Conservation (phyloP, 331 rosid species). For the Malus hybrid region DNA sequence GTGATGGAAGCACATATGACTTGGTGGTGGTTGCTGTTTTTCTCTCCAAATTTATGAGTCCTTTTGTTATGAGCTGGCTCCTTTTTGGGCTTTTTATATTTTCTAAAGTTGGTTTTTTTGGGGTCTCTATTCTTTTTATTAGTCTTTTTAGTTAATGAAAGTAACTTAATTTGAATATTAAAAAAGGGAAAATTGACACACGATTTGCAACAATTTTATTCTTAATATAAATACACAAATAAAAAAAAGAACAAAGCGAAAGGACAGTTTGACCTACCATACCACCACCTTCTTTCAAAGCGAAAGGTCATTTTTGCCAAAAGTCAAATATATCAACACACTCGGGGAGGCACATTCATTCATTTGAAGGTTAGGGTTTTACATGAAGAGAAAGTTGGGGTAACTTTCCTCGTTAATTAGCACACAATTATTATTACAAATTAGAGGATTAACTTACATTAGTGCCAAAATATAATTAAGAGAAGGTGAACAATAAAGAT, state of each 20-base stretch:
- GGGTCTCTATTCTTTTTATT: too few relatives aligned
- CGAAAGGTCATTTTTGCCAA: too few relatives aligned
- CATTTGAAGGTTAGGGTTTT: too few relatives aligned
- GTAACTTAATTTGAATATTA: too few relatives aligned
- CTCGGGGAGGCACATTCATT: background rate
- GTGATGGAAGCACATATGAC: too few relatives aligned
- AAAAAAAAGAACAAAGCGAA: background rate
- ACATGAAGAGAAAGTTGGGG: conserved; percentile 6
- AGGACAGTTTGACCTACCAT: background rate
- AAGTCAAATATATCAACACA: background rate
- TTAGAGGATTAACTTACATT: conserved; percentile 28
- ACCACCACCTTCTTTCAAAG: background rate
- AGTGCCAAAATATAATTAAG: conserved; percentile 12
- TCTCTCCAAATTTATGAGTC: too few relatives aligned
- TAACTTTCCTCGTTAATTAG: conserved; percentile 17
- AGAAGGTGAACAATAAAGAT: conserved; percentile 3
- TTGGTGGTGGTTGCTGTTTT: too few relatives aligned
- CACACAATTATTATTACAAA: conserved; percentile 23
- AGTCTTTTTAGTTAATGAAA: too few relatives aligned
- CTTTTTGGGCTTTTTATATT: too few relatives aligned
- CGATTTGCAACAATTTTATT: background rate
- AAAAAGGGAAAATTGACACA: background rate
- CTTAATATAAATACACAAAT: background rate
- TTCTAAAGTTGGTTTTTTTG: too few relatives aligned
- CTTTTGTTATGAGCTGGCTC: too few relatives aligned